A percentile compares a stretch with the other conserved stretches of the same genome.
These are phyloP conservation scores for Zalaria sp. DNA, from an alignment of 2,329 filamentous ascomycete species.

Conservation along the genomic window DNA sequence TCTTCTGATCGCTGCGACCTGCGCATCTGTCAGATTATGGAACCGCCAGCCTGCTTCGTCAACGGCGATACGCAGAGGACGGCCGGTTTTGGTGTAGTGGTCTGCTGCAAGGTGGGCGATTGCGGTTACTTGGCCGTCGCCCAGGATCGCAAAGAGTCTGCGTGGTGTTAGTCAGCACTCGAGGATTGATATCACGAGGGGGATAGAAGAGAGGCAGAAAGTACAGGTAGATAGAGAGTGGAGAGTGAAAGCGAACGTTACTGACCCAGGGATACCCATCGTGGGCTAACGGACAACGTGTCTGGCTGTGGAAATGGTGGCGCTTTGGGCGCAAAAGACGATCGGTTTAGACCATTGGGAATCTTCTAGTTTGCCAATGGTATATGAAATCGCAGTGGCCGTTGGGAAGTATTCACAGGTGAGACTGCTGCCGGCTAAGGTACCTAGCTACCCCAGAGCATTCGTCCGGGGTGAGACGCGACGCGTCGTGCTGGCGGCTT, in stretches of 20 bases:
- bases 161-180: background rate
- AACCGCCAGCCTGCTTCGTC: constrained; percentile 32
- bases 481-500: background rate
- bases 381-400: too few relatives aligned
- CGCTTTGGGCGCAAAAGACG: too few relatives aligned
- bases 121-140: constrained; percentile 18
- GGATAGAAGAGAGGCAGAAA: too few relatives aligned
- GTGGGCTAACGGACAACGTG: background rate
- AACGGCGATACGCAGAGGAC: constrained; percentile 26
- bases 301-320: too few relatives aligned
- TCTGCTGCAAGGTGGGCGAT: constrained; percentile 24
- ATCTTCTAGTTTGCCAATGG: too few relatives aligned
- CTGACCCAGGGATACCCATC: constrained; percentile 7
- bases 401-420: too few relatives aligned
- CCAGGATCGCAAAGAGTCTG: constrained; percentile 24
- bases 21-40: constrained; percentile 22
- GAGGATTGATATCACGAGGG: background rate
- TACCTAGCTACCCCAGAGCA: too few relatives aligned
- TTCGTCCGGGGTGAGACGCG: background rate
- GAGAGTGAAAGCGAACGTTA: too few relatives aligned
- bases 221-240: too few relatives aligned
- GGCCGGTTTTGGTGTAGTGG: constrained; percentile 19
- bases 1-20: constrained; percentile 22
- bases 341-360: too few relatives aligned
- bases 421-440: too few relatives aligned